Evolutionary conservation across 306 rosid species (phyloP).

Genomic region (Arachis stenosperma): DNA sequence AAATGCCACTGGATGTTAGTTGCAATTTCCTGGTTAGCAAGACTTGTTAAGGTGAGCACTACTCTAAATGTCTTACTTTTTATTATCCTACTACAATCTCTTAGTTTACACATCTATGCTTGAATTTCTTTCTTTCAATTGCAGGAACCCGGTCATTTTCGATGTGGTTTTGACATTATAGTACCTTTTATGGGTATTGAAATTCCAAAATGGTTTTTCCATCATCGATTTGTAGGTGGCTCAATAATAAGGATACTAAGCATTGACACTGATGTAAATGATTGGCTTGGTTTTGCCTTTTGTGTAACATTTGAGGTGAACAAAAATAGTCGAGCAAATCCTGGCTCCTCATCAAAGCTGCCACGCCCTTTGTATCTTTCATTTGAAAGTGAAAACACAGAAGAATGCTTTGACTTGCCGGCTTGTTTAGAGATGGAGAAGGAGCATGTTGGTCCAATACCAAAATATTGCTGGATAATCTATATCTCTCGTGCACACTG

Average conservation of each 20-base stretch:
- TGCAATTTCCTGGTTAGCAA: not conserved
- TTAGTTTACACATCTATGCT: not conserved
- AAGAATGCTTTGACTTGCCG: not conserved
- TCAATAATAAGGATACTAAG: not conserved
- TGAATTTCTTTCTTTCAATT: not conserved
- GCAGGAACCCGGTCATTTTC: conserved; percentile 26
- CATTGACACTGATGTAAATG: not conserved
- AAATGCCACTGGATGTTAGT: too few species aligned
- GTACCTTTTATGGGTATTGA: not conserved
- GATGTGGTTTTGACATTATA: conserved; percentile 35
- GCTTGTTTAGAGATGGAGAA: not conserved
- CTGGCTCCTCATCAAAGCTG: not conserved
- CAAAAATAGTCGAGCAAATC: too few species aligned
- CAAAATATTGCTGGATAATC: not conserved
- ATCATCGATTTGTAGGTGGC: not conserved
- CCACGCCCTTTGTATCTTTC: conserved; percentile 25
- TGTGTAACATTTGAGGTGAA: conserved; percentile 10
- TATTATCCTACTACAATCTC: not conserved
- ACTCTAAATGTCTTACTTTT: not conserved
- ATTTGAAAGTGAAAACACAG: conserved; percentile 6
- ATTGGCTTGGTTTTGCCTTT: conserved; percentile 1
- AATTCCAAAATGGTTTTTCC: not conserved
- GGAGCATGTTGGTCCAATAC: not conserved
- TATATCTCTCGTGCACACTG: conserved; percentile 18
- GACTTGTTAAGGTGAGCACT: conserved; percentile 2